Evolutionary conservation across 176 grass and related monocot species (phyloP), one percentile per base, ranked within the genome.

Genomic region (Panicum miliaceum): DNA sequence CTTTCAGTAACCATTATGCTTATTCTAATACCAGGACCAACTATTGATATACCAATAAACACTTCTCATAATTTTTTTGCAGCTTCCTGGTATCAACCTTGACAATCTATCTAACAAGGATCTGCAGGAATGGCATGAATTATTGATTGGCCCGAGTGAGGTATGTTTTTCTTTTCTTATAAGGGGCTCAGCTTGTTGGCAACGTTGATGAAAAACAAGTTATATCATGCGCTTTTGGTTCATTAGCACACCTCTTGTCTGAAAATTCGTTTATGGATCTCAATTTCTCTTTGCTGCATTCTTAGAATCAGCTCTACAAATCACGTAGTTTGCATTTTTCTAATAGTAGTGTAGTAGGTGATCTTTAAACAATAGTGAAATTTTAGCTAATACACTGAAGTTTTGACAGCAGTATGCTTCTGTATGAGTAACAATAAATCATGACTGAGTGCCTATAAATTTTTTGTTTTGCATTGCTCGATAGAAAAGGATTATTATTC

Each of bases 21-120:
- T 29, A 42, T 22, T 60, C 10, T 34, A 22, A n/a, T 46, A 40
- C 8, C 20, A 40, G 19, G 25, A 11, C 65, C 63, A 68, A 10
- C n/a, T 46, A 51, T 83, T 64, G 43, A 26, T 37, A 11, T 66
- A 68, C 61, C 16, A 54, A 34, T 70, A 76, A 65, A 5, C 14
- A 57, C 46, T 58, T 84, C 0, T 5, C 3, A 56, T 54, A n/a
- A n/a, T 34, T 26, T 43, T 65, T 45, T 54, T 60, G 18, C 81
- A 94, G 90, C 81, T 94, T 78, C 84, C 90, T 83, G 89, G 84
- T 53, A 84, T 94, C 37, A 84, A 92, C 22, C 90, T 79, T 36
- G 88, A 92, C 10, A 78, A 88, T 43, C 81, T 87, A 63, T 90
- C 84, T 67, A 73, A 90, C 23, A 94, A 88, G 78, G 80, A 82